Evolutionary conservation across 306 rosid species (phyloP).

Genomic region (Echinosophora koreensis): DNA sequence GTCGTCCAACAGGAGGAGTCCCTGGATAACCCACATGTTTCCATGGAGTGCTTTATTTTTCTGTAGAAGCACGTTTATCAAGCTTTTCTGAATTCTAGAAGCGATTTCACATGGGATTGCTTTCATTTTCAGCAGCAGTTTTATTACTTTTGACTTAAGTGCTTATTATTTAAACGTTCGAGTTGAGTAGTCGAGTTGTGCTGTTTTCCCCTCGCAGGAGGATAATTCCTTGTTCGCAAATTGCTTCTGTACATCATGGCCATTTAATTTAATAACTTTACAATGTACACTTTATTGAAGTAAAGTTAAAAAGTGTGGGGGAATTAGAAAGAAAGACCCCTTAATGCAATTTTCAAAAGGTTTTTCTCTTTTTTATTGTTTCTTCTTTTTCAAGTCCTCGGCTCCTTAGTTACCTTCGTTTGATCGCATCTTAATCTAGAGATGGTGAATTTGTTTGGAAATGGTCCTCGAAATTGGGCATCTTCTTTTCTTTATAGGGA

Average conservation of each 20-base stretch:
- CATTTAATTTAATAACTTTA: not conserved
- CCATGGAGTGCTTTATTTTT: slow-evolving; percentile 96
- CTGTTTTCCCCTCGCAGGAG: no score
- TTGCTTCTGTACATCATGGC: no score
- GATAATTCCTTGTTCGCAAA: no score
- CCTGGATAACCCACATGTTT: slow-evolving; percentile 78
- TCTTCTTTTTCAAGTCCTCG: no score
- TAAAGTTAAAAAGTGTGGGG: not conserved
- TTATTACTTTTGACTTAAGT: slow-evolving; percentile 40
- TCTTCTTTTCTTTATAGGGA: slow-evolving; percentile 49
- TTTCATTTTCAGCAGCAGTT: slow-evolving; percentile 13
- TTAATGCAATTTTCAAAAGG: not conserved
- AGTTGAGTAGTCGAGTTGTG: no score
- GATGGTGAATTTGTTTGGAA: slow-evolving; percentile 38
- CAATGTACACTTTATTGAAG: not conserved
- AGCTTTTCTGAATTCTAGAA: slow-evolving; percentile 39
- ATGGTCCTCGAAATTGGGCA: slow-evolving; percentile 52
- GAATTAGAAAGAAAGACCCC: slow-evolving; percentile 19
- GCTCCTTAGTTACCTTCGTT: no score
- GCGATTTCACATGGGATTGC: slow-evolving; percentile 40
- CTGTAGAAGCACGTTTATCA: slow-evolving; percentile 59
- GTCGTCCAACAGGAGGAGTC: slow-evolving; percentile 57
- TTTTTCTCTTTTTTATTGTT: not conserved
- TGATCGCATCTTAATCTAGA: slow-evolving; percentile 23
- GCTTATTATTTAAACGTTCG: not conserved